These are phyloP conservation scores for Galeopsis tetrahit DNA, from an alignment of 257 asterid species.

Conservation along the genomic window DNA sequence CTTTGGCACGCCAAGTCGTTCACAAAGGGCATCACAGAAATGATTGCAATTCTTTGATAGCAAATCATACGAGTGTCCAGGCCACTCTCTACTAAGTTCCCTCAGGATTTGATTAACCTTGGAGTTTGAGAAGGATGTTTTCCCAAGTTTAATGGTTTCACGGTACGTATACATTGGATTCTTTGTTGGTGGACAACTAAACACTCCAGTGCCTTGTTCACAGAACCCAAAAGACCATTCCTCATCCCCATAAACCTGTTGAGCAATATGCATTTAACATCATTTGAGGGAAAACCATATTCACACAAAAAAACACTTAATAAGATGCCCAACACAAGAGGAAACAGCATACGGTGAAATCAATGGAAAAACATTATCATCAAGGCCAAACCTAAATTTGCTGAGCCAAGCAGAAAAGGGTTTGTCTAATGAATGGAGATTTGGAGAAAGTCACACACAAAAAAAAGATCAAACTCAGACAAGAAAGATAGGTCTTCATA, in stretches of 20 bases:
- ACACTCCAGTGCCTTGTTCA: slow-evolving; percentile 95
- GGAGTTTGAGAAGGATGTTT: slow-evolving; percentile 61
- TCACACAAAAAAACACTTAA: background rate
- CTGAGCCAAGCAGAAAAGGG: slow-evolving; percentile 15
- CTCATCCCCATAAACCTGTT: slow-evolving; percentile 75
- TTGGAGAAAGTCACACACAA: background rate
- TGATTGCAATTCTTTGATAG: slow-evolving; percentile 94
- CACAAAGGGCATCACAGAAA: slow-evolving; percentile 92
- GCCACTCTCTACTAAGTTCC: slow-evolving; percentile 99
- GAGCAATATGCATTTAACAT: slow-evolving; percentile 22
- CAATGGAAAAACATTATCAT: slow-evolving; percentile 3
- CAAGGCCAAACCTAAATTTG: background rate
- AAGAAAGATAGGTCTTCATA: background rate
- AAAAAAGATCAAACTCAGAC: background rate
- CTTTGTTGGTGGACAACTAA: slow-evolving; percentile 82
- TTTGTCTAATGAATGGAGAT: background rate
- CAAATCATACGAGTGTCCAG: slow-evolving; percentile 87
- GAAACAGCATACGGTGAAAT: slow-evolving; percentile 1
- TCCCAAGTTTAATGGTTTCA: slow-evolving; percentile 76
- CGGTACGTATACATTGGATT: slow-evolving; percentile 97
- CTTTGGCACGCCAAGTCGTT: slow-evolving; percentile 91
- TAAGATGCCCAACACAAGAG: slow-evolving; percentile 24
- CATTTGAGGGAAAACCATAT: slow-evolving; percentile 10
- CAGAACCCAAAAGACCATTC: slow-evolving; percentile 99
- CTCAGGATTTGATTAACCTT: slow-evolving; percentile 88